A percentile compares a stretch with the other conserved stretches of the same genome.
These are phyloP conservation scores for Russula lepida DNA, from an alignment of 768 basidiomycete genomes.

Conservation along the genomic window DNA sequence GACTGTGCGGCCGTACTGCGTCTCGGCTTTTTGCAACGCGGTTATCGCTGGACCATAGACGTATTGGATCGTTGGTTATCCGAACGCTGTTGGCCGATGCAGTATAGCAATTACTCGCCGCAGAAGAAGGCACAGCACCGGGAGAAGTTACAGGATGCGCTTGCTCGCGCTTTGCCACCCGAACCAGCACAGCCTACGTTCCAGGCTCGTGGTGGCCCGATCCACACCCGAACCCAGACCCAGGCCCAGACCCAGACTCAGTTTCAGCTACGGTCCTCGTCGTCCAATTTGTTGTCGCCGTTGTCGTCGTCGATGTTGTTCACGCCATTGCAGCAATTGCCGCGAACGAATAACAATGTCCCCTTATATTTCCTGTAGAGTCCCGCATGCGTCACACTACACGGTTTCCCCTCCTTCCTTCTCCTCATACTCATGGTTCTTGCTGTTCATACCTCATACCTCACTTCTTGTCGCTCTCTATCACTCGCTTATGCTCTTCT, in stretches of 20 bases:
- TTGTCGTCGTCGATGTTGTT: neutral
- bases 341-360: neutral
- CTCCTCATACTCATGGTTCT: neutral
- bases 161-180: constrained; percentile 5
- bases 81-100: constrained; percentile 55
- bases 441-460: neutral
- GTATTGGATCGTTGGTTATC: constrained; percentile 51
- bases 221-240: too few relatives aligned
- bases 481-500: neutral
- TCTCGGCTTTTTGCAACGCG: constrained; percentile 45
- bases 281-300: neutral
- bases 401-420: neutral
- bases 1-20: constrained; percentile 65
- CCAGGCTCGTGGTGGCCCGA: too few relatives aligned
- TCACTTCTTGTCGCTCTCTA: neutral
- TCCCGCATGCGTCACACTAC: neutral
- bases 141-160: constrained; percentile 33
- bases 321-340: neutral
- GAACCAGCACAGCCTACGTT: too few relatives aligned
- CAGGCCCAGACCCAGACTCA: neutral
- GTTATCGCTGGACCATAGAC: constrained; percentile 46
- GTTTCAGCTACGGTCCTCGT: neutral
- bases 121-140: constrained; percentile 39
- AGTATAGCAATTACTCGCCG: constrained; percentile 42
- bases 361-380: neutral